These are phyloP conservation scores for Phialophora chinensis DNA, from an alignment of 2,329 filamentous ascomycete genomes.

Conservation along the genomic window DNA sequence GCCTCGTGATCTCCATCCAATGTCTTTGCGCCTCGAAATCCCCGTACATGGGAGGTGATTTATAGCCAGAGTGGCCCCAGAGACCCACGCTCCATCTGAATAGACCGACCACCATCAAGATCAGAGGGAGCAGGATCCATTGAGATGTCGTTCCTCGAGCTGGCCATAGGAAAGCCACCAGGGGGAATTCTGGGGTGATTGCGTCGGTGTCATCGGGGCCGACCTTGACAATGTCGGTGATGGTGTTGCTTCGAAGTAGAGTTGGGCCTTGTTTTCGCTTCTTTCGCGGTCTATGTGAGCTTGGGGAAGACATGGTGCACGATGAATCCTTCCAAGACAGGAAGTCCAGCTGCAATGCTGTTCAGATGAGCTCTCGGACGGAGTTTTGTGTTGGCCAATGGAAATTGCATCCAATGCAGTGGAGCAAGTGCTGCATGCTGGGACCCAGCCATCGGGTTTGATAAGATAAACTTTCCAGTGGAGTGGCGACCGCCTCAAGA, in stretches of 20 bases:
- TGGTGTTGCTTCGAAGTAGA: slow-evolving; percentile 43
- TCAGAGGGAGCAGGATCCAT: slow-evolving; percentile 88
- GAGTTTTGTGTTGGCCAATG: neutral
- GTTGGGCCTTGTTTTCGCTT: slow-evolving; percentile 48
- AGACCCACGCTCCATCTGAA: slow-evolving; percentile 92
- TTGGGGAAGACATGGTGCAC: slow-evolving; percentile 34
- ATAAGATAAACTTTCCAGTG: slow-evolving; percentile 25
- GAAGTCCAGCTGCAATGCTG: neutral
- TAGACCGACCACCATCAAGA: slow-evolving; percentile 87
- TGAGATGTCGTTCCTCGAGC: slow-evolving; percentile 79
- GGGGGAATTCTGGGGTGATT: slow-evolving; percentile 76
- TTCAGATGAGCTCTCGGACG: neutral
- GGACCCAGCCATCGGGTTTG: slow-evolving; percentile 20
- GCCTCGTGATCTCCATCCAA: slow-evolving; percentile 96
- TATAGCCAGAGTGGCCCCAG: slow-evolving; percentile 92
- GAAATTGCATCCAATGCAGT: neutral
- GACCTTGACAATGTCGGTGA: slow-evolving; percentile 51
- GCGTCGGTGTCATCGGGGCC: slow-evolving; percentile 51
- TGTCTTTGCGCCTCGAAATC: slow-evolving; percentile 98
- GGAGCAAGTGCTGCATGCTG: neutral
- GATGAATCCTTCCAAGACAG: neutral
- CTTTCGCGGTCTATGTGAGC: slow-evolving; percentile 52
- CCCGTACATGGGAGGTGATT: slow-evolving; percentile 86
- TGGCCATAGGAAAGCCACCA: slow-evolving; percentile 94
- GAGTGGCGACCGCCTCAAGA: slow-evolving; percentile 6